Base-by-base conservation (phyloP, 176 grass and related monocot species). In the Melocanna baccifera region DNA sequence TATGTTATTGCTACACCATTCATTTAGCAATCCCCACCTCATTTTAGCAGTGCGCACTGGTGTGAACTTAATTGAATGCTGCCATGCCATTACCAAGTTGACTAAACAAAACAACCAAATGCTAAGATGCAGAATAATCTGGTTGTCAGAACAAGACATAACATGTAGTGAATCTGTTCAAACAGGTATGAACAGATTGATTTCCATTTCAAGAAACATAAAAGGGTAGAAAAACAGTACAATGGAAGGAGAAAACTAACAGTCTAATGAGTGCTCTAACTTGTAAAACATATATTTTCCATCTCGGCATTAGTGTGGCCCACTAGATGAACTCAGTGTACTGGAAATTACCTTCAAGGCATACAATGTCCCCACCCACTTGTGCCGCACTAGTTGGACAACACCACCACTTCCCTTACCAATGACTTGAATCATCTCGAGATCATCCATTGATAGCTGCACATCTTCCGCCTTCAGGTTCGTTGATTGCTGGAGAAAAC, bases 331-430 rank as follows among this genome's bases (percentile, higher is more conserved):
- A 86, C n/a, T 47, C 55, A 69, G 9, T 61, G 48, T 72, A 39
- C 22, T 20, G 16, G 32, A 37, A 73, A 64, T 73, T 93, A 98
- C 96, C 92, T 98, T 98, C 75, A 98, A 87, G 22, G 96, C 96
- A 87, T 87, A 98, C 34, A 90, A 86, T 79, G 91, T 98, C 32
- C 87, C 91, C 26, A 90, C 86, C 96, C 93, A 93, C 87, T 98
- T 98, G 83, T 98, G 96, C 51, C 59, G 89, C 69, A 98, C 96
- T 36, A 98, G 85, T 71, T 95, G 96, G 52, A 98, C 96, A 34
- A 94, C 76, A 37, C 96, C 93, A 56, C 96, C 96, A 62, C 96
- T 98, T 77, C 96, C 96, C 91, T 93, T 98, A 45, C 96, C 96
- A 50, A 95, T 98, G 69, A 98, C 89, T 91, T 98, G 94, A 73